Percentiles rank a stretch among this genome's conserved stretches.
phyloP scores from a whole-genome alignment of 1,139 yeast genomes.

The Petasospora rhodanensis region DNA sequence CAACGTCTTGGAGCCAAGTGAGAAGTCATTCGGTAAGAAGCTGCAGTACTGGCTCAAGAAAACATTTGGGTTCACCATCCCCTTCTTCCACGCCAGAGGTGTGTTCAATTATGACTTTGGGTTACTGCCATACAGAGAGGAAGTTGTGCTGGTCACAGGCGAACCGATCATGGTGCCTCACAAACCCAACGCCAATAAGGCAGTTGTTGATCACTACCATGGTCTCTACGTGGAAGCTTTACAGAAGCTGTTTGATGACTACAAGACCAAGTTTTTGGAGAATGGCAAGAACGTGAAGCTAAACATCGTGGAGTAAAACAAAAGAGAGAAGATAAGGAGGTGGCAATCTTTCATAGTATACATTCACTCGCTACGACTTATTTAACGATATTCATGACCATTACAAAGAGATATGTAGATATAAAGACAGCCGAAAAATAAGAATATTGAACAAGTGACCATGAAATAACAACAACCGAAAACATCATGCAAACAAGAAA shows the following conservation, averaged over 20 bases:
- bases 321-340: too few species aligned
- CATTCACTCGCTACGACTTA: too few species aligned
- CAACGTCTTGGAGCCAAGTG: constrained; percentile 54
- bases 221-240: constrained; percentile 65
- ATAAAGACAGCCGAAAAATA: too few species aligned
- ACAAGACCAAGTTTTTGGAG: constrained; percentile 58
- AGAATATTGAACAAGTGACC: too few species aligned
- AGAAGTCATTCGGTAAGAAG: constrained; percentile 45
- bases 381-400: too few species aligned
- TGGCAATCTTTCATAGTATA: too few species aligned
- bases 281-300: constrained; percentile 39
- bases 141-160: constrained; percentile 79
- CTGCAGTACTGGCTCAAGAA: constrained; percentile 71
- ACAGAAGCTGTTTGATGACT: constrained; percentile 59
- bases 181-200: constrained; percentile 38
- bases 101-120: constrained; percentile 92
- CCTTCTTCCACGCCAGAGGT: constrained; percentile 90
- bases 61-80: constrained; percentile 76
- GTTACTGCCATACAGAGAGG: constrained; percentile 76
- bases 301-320: constrained; percentile 40
- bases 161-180: constrained; percentile 70
- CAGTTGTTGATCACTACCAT: constrained; percentile 68
- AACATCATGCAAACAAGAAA: too few species aligned
- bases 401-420: too few species aligned
- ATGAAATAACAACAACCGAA: too few species aligned